Evolutionary conservation across 2,329 filamentous ascomycete species (phyloP), one percentile per base, ranked within the genome.

Genomic region (Alternaria panax): DNA sequence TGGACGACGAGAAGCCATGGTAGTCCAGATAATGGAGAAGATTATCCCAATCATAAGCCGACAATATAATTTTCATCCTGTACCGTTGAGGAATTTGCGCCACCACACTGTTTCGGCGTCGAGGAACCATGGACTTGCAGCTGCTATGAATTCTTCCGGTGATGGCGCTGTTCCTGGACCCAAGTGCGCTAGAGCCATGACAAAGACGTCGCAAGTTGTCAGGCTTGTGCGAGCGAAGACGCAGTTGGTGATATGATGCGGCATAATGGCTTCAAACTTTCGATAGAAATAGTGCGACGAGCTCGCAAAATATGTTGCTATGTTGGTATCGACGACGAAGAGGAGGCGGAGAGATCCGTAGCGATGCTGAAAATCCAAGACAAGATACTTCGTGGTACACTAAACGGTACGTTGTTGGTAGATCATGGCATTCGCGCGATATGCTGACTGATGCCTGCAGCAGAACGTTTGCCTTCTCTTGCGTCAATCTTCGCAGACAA

Each of bases 31-130:
- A 24, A 24, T 7, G n/a, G n/a, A n/a, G n/a, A n/a, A n/a, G n/a
- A n/a, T n/a, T 34, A 6, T 34, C 12, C 30, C 16, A 14, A 34
- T 34, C 30, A 16, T 7, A 34, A 16, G 4, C 12, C 12, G 12
- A 34, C 30, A 2, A 34, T 16, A 6, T 34, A 6, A 34, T 34
- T 5, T 11, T 40, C 36, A 40, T 92, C 91, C 59, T 90, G 63
- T 57, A 18, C 62, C 65, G 54, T 71, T 61, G 32, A 61, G 62
- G 30, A 75, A 71, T 54, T 66, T 68, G 43, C 75, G 58, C 66
- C 66, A 75, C 74, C 75, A 77, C 7, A 76, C 62, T 36, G 70
- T 75, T 42, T 76, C 74, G 0, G 69, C 65, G 42, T 77, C 75
- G 18, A 77, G 41, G 28, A 72, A 75, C 74, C 74, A 77, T n/a